A percentile compares a stretch with the other conserved stretches of the same genome.
Conservation (phyloP, 176 grass and related monocot species). For the Leersia perrieri region DNA sequence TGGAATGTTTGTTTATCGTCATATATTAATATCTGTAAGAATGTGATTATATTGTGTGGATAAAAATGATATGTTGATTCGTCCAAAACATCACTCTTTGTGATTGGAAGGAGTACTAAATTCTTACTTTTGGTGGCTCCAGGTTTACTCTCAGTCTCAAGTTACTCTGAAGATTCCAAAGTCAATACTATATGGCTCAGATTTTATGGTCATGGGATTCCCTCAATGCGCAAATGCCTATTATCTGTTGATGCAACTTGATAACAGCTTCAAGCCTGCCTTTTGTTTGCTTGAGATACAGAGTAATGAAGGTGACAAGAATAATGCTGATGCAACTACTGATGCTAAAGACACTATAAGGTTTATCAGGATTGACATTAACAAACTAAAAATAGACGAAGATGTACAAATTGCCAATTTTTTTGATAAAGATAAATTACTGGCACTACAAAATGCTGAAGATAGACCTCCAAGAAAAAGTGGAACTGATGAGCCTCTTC, state of each 20-base stretch:
- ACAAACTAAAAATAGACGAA: conserved; percentile 61
- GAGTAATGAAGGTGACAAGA: conserved; percentile 44
- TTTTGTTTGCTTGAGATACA: conserved; percentile 76
- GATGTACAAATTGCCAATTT: conserved; percentile 56
- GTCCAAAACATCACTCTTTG: neutral
- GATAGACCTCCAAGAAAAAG: conserved; percentile 30
- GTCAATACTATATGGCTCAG: conserved; percentile 63
- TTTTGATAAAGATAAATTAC: conserved; percentile 50
- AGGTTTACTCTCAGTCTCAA: conserved; percentile 80
- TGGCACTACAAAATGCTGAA: conserved; percentile 41
- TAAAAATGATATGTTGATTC: neutral
- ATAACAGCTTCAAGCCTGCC: conserved; percentile 67
- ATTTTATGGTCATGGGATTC: conserved; percentile 70
- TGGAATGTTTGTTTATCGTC: neutral
- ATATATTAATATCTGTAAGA: neutral
- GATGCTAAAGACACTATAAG: conserved; percentile 55
- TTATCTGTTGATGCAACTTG: conserved; percentile 86
- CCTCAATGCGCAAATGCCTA: conserved; percentile 72
- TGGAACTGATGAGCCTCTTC: conserved; percentile 33
- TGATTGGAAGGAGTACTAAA: neutral
- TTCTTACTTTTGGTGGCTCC: conserved; percentile 32
- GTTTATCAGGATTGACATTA: conserved; percentile 67
- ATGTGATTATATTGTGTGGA: neutral
- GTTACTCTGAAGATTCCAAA: conserved; percentile 66
- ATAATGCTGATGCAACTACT: conserved; percentile 44